Base-by-base conservation (phyloP, 129 eudicot species). In the Smallanthus sonchifolius region DNA sequence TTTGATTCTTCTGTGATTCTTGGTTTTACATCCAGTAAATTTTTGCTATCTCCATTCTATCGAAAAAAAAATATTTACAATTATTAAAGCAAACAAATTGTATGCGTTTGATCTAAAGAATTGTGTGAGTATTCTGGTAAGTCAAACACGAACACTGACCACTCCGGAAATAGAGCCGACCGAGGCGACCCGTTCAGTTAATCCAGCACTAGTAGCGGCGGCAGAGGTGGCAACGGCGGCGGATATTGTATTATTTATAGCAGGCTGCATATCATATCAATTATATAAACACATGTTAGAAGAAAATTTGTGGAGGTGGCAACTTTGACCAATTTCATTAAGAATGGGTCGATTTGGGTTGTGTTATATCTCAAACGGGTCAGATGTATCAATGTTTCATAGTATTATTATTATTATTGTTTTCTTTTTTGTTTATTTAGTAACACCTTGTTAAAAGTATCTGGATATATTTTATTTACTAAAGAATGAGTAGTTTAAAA, bases 1-100 rank as follows among this genome's bases (percentile, higher is more conserved):
- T 86, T 86, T 11, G 75, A 75, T 81, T 93, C 96, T 81, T 93
- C 96, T n/a, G 81, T 54, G 48, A 93, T 90, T 80, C 95, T 84
- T 38, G 98, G 94, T 77, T 90, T 93, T 30, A 90, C 90, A 76
- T 92, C 98, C 47, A 75, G 83, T 81, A 82, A 11, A 69, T 84
- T 84, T 75, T 96, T 84, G 39, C 79, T 60, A 72, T 92, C 98
- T 24, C 96, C 96, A 70, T 89, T 92, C 98, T 92, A 65, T 51
- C 20, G 8, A 39, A 73, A 19, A 70, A 70, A 69, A 16, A 54
- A 77, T 38, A 70, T 14, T 16, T 76, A 78, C 30, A 78, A 30
- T 20, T 35, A 60, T 16, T 36, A 66, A 37, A 61, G 28, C 11
- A 2, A 78, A 37, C 10, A 78, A 71, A 48, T 35, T 17, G 39